Evolutionary conservation across 495 filamentous ascomycete genomes (phyloP).

Genomic region (Hypoxylon fuscum): DNA sequence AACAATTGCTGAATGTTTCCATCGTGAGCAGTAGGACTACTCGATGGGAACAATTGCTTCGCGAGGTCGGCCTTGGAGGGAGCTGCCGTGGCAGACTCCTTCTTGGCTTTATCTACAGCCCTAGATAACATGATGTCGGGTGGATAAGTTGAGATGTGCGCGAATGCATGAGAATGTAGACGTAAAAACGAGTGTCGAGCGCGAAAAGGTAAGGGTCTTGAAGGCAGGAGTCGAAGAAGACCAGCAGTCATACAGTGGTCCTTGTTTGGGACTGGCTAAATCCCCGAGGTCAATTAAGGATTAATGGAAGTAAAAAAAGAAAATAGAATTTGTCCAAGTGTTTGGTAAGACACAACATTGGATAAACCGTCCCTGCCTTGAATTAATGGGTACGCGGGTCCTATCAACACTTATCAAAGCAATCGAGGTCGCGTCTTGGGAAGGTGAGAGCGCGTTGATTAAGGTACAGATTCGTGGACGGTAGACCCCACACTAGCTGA

Average conservation of each 20-base stretch:
- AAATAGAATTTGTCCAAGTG: no score
- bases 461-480: no score
- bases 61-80: conserved; percentile 43
- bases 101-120: conserved; percentile 44
- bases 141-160: conserved; percentile 24
- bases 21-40: conserved; percentile 52
- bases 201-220: conserved; percentile 30
- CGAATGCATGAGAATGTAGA: conserved; percentile 23
- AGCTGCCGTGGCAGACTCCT: conserved; percentile 37
- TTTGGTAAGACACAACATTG: no score
- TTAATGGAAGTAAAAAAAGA: no score
- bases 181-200: conserved; percentile 25
- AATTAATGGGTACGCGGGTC: no score
- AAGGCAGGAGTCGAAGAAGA: conserved; percentile 31
- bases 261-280: no score
- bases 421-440: no score
- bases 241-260: conserved; percentile 41
- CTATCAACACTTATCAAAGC: no score
- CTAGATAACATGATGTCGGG: conserved; percentile 51
- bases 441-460: no score
- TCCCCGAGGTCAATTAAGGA: no score
- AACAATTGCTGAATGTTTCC: conserved; percentile 46
- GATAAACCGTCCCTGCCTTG: no score
- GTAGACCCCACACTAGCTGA: no score
- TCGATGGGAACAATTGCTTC: conserved; percentile 60